Conservation (phyloP, 176 grass and related monocot genomes). For the Tillandsia leiboldiana region DNA sequence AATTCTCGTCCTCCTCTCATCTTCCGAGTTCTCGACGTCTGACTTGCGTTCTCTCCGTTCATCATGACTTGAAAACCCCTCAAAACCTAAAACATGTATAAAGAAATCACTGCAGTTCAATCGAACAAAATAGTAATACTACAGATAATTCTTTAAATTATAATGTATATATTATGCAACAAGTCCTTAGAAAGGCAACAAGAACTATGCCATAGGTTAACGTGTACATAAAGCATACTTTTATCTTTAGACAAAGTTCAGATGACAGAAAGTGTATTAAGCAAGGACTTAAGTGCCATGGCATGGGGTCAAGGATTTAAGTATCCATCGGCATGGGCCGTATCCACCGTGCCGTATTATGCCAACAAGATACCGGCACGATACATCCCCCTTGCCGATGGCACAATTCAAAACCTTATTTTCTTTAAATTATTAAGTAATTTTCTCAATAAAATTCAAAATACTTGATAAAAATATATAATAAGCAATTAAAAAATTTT, state of each 20-base stretch:
- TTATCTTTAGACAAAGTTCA: background rate
- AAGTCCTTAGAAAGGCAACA: slow-evolving; percentile 5
- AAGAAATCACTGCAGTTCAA: background rate
- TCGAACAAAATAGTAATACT: slow-evolving; percentile 3
- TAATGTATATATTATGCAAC: background rate
- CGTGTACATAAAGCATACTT: background rate
- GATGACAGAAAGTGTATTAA: background rate
- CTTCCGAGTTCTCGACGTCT: slow-evolving; percentile 86
- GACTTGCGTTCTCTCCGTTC: slow-evolving; percentile 61
- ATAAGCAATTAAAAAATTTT: too few relatives aligned
- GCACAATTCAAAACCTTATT: too few relatives aligned
- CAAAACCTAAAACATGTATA: slow-evolving; percentile 45
- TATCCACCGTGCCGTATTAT: too few relatives aligned
- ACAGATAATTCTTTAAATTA: background rate
- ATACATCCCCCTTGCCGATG: too few relatives aligned
- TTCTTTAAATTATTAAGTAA: too few relatives aligned
- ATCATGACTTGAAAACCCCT: slow-evolving; percentile 62
- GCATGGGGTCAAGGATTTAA: too few relatives aligned
- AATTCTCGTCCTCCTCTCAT: slow-evolving; percentile 86
- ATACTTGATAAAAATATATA: too few relatives aligned
- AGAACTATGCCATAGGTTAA: background rate
- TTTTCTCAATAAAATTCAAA: too few relatives aligned
- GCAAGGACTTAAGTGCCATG: too few relatives aligned
- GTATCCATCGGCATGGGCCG: too few relatives aligned
- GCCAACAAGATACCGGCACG: too few relatives aligned